A percentile compares a stretch with the other conserved stretches of the same genome.
Evolutionary conservation across 1,284 basidiomycete species (phyloP).

Genomic region (Ceratobasidium sp.): DNA sequence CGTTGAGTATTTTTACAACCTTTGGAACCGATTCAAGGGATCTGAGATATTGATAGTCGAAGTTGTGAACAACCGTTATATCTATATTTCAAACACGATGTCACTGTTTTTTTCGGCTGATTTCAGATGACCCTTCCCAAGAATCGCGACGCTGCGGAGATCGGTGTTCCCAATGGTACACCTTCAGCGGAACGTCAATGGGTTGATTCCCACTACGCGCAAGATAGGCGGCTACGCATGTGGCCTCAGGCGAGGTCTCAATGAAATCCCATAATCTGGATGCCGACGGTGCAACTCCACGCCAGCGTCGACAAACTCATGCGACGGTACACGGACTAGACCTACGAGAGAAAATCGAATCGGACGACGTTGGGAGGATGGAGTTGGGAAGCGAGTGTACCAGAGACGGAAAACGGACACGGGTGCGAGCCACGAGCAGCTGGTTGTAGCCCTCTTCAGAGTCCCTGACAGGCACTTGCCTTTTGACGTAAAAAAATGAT

Average conservation of each 20-base stretch:
- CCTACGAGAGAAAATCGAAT: too few species aligned
- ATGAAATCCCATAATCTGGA: not conserved
- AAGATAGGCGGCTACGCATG: not conserved
- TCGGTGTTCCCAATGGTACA: too few species aligned
- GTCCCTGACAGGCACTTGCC: too few species aligned
- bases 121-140: too few species aligned
- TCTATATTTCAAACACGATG: not conserved
- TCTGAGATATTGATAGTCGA: not conserved
- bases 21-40: not conserved
- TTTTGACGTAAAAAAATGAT: too few species aligned
- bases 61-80: not conserved
- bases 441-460: too few species aligned
- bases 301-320: not conserved
- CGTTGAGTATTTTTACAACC: not conserved
- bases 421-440: too few species aligned
- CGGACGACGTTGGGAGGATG: too few species aligned
- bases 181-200: not conserved
- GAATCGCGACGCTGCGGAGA: too few species aligned
- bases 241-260: not conserved
- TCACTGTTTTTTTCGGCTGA: not conserved
- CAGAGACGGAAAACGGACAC: too few species aligned
- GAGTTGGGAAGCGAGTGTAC: too few species aligned
- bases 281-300: not conserved
- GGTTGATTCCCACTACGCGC: not conserved
- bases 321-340: too few species aligned